Base-by-base conservation (phyloP, 2,329 filamentous ascomycete species). In the Paecilomyces sp. region DNA sequence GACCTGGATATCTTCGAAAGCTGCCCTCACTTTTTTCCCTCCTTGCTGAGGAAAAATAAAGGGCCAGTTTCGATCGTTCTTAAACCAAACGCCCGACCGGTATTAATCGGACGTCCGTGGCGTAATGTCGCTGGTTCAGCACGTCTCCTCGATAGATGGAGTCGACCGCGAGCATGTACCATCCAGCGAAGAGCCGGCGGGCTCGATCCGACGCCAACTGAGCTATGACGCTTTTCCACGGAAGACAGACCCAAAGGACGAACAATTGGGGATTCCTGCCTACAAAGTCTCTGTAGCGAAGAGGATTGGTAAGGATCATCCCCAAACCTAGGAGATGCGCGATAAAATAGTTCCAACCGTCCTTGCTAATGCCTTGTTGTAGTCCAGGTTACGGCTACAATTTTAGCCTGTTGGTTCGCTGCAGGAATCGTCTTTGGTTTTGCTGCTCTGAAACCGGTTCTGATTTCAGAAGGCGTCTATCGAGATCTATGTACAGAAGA, bases 341-440 rank as follows among this genome's bases (percentile, higher is more conserved):
- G 13, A n/a, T 41, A n/a, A n/a, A 13, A 13, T 3, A 41, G 5
- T 41, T 13, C 6, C 15, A n/a, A 4, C 5, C 13, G 4, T 47
- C 50, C 8, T 11, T 9, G 24, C 50, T 58, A 24, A 58, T 8
- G 18, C n/a, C 5, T 57, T n/a, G 34, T 9, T n/a, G 22, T 54
- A 73, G 74, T 83, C 9, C 89, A 92, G 74, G 85, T 91, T 24
- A 70, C 77, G 4, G 79, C 83, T 51, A 88, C 86, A 2, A 83
- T 90, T 1, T 67, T 90, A n/a, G 88, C 88, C 67, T 92, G 90
- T 72, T 83, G 91, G 59, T 80, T 92, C 59, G 86, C 89, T 3
- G 88, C 92, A 2, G 92, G 91, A 2, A 80, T 92, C 52, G 87
- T 93, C 18, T 94, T 94, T 74, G 90, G 90, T 36, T 94, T 91